Base-by-base conservation (phyloP, 805 yeast species). In the Candida namnaoensis region DNA sequence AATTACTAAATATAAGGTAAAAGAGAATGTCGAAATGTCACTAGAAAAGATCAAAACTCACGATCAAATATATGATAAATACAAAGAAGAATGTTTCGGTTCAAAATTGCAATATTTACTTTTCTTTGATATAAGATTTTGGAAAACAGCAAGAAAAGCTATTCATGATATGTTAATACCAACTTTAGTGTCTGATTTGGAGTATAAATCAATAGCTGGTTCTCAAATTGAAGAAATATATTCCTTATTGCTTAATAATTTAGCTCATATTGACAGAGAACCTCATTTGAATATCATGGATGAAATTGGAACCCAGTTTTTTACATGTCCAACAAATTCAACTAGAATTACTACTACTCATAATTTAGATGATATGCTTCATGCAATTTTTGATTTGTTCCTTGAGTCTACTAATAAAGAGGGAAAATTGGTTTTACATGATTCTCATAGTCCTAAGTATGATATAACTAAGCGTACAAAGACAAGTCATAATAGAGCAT, bases 261-360 rank as follows among this genome's bases (percentile, higher is more conserved):
- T 73, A 41, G 75, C 78, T n/a, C 54, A 61, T 19, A 65, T 78
- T 47, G 99, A 93, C 54, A 71, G 96, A 45, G 98, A 93, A 54
- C 95, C 96, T 0, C 96, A 88, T 50, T 62, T 76, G 41, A 86
- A 91, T 11, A 71, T 85, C 4, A 69, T 90, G 66, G 72, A 80
- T 34, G 76, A 81, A 34, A 63, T 91, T 19, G 79, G 95, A 0
- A 80, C 91, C 0, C 99, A 93, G 61, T 64, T 93, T 23, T 88
- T 88, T 60, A 90, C 97, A 0, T 82, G 95, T 41, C 96, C 97
- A 0, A 75, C 88, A 0, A 81, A 83, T 48, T 80, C 95, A 0
- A 73, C 75, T 1, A 57, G 30, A 27, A 27, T 27, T 4, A 27
- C 30, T 27, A 11, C 30, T 27, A 27, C 30, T 27, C 30, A 27